Conservation (phyloP, 2,329 filamentous ascomycete species). For the Hypoxylon sp. region DNA sequence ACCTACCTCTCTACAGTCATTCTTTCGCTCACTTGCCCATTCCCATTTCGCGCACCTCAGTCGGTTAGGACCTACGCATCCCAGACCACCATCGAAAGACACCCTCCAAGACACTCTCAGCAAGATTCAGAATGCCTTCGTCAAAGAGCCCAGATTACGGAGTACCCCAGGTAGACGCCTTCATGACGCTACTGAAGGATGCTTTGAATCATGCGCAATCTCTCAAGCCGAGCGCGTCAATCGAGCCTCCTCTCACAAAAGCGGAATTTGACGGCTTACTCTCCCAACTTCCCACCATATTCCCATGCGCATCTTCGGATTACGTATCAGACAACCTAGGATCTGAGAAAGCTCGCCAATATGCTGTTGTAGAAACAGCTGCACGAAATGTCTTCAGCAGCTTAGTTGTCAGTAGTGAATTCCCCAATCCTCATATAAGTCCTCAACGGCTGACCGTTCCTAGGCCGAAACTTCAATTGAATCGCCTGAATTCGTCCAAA, state of each 20-base stretch:
- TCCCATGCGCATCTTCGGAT: constrained; percentile 55
- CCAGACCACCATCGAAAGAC: constrained; percentile 15
- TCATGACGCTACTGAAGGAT: constrained; percentile 67
- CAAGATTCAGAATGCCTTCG: constrained; percentile 62
- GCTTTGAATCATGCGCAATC: constrained; percentile 72
- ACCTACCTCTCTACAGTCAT: constrained; percentile 10
- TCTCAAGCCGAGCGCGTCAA: constrained; percentile 70
- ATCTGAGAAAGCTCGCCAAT: constrained; percentile 68
- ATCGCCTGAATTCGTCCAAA: constrained; percentile 80
- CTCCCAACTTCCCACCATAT: constrained; percentile 60
- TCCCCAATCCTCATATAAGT: background rate
- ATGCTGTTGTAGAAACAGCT: constrained; percentile 85
- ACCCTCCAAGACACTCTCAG: background rate
- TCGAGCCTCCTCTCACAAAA: constrained; percentile 83
- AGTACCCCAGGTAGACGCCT: constrained; percentile 67
- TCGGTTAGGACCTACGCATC: constrained; percentile 8
- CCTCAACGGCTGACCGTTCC: constrained; percentile 53
- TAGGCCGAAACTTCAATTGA: constrained; percentile 83
- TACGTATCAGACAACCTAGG: constrained; percentile 51
- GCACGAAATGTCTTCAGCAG: constrained; percentile 85
- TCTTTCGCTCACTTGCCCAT: constrained; percentile 27
- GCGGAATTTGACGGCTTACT: constrained; percentile 71
- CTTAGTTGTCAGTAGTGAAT: constrained; percentile 74
- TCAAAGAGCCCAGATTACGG: constrained; percentile 62
- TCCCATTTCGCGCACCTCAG: constrained; percentile 8